phyloP scores from a whole-genome alignment of 2,329 filamentous ascomycete genomes.

The Calonectria ilicicola region DNA sequence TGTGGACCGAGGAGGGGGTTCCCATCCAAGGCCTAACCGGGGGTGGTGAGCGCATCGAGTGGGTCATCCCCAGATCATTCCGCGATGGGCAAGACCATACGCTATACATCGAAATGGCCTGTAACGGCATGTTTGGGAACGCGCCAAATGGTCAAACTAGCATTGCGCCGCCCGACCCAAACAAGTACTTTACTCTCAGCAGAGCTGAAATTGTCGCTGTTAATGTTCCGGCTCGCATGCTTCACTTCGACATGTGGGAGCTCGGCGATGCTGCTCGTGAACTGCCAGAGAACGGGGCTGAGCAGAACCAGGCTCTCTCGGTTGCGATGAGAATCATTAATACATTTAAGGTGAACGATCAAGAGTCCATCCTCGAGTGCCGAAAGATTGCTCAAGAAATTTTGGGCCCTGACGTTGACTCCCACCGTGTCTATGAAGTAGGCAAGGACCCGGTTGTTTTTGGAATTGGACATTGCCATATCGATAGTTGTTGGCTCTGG shows the following conservation, averaged over 20 bases:
- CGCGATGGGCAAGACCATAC: conserved; percentile 87
- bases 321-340: conserved; percentile 92
- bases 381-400: conserved; percentile 88
- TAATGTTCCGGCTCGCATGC: conserved; percentile 84
- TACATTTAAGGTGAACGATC: conserved; percentile 83
- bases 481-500: conserved; percentile 99
- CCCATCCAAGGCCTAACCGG: conserved; percentile 94
- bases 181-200: conserved; percentile 81
- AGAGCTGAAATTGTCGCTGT: conserved; percentile 90
- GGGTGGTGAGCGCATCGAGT: conserved; percentile 88
- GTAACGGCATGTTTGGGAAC: conserved; percentile 98
- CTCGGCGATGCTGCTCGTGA: conserved; percentile 92
- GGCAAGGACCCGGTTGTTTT: conserved; percentile 82
- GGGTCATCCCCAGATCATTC: conserved; percentile 86
- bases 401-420: conserved; percentile 84
- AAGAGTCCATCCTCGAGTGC: conserved; percentile 81
- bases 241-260: conserved; percentile 96
- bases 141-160: conserved; percentile 79
- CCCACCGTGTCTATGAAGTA: conserved; percentile 83
- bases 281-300: conserved; percentile 88
- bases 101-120: conserved; percentile 98
- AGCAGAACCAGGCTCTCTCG: conserved; percentile 87
- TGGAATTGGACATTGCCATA: conserved; percentile 96
- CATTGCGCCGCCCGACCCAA: conserved; percentile 89
- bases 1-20: conserved; percentile 92